Evolutionary conservation across 495 filamentous ascomycete genomes (phyloP), one percentile per base, ranked within the genome.

Genomic region (Hapsidospora chrysogenum): DNA sequence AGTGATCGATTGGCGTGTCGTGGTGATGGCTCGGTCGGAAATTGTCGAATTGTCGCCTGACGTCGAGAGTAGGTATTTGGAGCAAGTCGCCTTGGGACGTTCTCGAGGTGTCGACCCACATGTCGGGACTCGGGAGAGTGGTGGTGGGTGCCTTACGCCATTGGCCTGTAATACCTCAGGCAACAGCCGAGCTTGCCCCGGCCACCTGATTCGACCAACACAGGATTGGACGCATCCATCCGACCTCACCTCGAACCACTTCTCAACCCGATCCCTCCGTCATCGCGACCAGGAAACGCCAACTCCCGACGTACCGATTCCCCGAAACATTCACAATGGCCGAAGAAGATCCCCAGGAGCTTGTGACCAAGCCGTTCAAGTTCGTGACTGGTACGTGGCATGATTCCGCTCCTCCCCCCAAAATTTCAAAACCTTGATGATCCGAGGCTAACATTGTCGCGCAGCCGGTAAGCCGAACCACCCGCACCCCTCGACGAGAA

Each of bases 301-400:
- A n/a, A n/a, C n/a, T n/a, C n/a, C n/a, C n/a, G n/a, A n/a, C n/a
- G n/a, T n/a, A n/a, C n/a, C n/a, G n/a, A n/a, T n/a, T n/a, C 6
- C 23, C 18, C 37, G 20, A 29, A 19, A 34, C 30, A 48, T 39
- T 51, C 58, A 76, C 55, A 51, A 95, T 84, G 80, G 76, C 78
- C 49, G 89, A 95, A 68, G 81, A 85, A 44, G 75, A 76, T 42
- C 18, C 17, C 18, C 32, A 40, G 13, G 80, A 94, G 53, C 78
- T 78, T 58, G 74, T 81, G 61, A 94, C 85, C 60, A 99, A 92
- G 75, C 89, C 89, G 61, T 99, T 99, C 80, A 99, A 99, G 78
- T 96, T 95, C 66, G 89, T 96, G 45, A 96, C 89, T 64, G 89
- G 87, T 93, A 76, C 67, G 18, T 9, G 4, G 9, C 1, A 46